phyloP scores from a whole-genome alignment of 139 green algal genomes.

The Tetraselmis striata region DNA sequence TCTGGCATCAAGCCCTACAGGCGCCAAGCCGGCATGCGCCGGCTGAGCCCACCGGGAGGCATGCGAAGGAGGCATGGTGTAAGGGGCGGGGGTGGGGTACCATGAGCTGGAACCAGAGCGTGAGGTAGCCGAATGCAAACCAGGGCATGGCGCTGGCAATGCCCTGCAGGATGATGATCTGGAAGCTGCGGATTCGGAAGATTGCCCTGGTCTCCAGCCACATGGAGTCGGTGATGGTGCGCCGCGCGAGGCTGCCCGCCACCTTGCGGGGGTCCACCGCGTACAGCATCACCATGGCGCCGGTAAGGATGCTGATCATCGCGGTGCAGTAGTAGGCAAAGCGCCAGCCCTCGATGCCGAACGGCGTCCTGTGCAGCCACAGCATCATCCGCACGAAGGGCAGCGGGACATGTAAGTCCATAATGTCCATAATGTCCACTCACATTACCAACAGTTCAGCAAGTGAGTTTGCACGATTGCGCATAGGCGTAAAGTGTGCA shows the following conservation, averaged over 20 bases:
- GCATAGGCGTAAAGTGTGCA: too few relatives aligned
- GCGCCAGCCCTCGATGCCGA: constrained; percentile 59
- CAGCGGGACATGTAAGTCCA: too few relatives aligned
- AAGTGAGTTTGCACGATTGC: too few relatives aligned
- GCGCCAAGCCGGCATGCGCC: background rate
- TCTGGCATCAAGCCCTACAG: too few relatives aligned
- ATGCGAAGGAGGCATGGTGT: background rate
- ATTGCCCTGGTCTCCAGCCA: constrained; percentile 20
- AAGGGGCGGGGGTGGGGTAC: constrained; percentile 30
- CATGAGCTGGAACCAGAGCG: constrained; percentile 25
- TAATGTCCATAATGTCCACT: constrained; percentile 24
- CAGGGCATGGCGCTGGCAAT: constrained; percentile 12
- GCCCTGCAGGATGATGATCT: constrained; percentile 35
- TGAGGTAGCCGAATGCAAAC: background rate
- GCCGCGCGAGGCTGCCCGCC: background rate
- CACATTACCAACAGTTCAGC: too few relatives aligned
- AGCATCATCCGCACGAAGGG: too few relatives aligned
- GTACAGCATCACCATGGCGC: constrained; percentile 11
- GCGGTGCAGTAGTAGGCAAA: constrained; percentile 52
- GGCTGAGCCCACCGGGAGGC: background rate
- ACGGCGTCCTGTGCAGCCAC: background rate
- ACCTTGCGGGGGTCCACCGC: constrained; percentile 11
- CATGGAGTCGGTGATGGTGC: background rate
- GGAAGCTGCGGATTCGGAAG: constrained; percentile 40
- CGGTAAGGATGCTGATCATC: constrained; percentile 29